These are phyloP conservation scores for Taiozyma sp. DNA, from an alignment of 1,139 yeast genomes.

Conservation along the genomic window DNA sequence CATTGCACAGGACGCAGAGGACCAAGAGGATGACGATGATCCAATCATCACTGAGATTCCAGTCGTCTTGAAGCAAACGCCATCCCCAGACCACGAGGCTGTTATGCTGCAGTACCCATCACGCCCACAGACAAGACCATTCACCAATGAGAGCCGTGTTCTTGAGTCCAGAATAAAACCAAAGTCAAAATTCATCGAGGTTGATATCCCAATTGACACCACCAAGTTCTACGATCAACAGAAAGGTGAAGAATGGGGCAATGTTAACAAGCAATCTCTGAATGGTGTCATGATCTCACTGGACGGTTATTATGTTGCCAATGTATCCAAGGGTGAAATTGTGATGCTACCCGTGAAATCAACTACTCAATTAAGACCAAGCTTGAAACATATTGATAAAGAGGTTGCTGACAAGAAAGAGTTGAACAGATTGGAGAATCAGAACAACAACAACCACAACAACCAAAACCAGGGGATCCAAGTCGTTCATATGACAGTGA, in stretches of 20 bases:
- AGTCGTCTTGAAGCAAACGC: conserved; percentile 38
- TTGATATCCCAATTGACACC: conserved; percentile 65
- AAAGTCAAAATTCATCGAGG: conserved; percentile 55
- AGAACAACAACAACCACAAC: conserved; percentile 40
- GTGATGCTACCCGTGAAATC: conserved; percentile 64
- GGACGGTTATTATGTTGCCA: conserved; percentile 56
- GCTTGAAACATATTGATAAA: conserved; percentile 70
- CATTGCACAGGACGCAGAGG: background rate
- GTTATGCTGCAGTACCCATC: conserved; percentile 71
- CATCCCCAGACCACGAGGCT: conserved; percentile 23
- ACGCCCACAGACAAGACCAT: conserved; percentile 47
- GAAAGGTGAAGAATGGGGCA: conserved; percentile 61
- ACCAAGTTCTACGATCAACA: conserved; percentile 57
- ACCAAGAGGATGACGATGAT: conserved; percentile 49
- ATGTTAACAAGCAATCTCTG: conserved; percentile 54
- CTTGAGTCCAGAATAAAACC: conserved; percentile 54
- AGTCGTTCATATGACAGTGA: conserved; percentile 74
- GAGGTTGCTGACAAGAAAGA: conserved; percentile 29
- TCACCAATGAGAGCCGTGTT: conserved; percentile 35
- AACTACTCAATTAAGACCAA: conserved; percentile 77
- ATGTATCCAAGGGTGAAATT: conserved; percentile 44
- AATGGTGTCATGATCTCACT: conserved; percentile 62
- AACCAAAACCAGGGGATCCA: conserved; percentile 38
- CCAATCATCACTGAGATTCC: conserved; percentile 80
- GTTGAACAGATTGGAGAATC: conserved; percentile 33